Percentiles rank a stretch among this genome's conserved stretches.
Conservation (phyloP, 495 filamentous ascomycete genomes). For the Penicillium paradoxum region DNA sequence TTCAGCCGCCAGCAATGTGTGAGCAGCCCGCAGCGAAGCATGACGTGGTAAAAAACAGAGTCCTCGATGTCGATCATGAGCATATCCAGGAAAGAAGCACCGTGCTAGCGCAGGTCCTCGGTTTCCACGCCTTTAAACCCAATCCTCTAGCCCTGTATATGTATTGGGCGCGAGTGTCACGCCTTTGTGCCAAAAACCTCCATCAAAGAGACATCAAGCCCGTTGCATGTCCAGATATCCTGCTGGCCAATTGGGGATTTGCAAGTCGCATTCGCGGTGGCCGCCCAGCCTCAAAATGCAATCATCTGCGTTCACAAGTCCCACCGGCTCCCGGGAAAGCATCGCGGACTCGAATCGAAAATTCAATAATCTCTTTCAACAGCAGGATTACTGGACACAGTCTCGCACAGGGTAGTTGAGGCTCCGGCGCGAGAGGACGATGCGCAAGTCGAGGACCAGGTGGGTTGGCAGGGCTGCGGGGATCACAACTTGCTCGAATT, state of each 20-base stretch:
- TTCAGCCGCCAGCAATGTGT: background rate
- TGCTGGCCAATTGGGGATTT: constrained; percentile 3
- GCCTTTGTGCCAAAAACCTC: background rate
- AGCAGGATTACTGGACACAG: background rate
- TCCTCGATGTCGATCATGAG: background rate
- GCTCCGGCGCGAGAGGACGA: constrained; percentile 11
- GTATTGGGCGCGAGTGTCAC: background rate
- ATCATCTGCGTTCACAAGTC: background rate
- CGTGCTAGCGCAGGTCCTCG: background rate
- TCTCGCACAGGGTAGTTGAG: constrained; percentile 8
- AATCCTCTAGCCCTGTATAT: background rate
- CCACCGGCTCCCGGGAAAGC: background rate
- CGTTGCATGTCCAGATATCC: background rate
- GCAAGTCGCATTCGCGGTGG: constrained; percentile 5
- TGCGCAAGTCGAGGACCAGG: constrained; percentile 17
- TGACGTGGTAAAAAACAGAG: background rate
- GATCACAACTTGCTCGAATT: constrained; percentile 14
- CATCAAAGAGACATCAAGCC: background rate
- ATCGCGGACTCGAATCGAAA: background rate
- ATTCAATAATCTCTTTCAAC: background rate
- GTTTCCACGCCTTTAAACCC: background rate
- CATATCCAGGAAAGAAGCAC: background rate
- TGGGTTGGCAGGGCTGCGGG: constrained; percentile 14
- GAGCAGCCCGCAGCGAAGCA: background rate
- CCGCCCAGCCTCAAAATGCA: constrained; percentile 3